These are phyloP conservation scores for Thelonectria rubi DNA, from an alignment of 2,329 filamentous ascomycete species.

Conservation along the genomic window DNA sequence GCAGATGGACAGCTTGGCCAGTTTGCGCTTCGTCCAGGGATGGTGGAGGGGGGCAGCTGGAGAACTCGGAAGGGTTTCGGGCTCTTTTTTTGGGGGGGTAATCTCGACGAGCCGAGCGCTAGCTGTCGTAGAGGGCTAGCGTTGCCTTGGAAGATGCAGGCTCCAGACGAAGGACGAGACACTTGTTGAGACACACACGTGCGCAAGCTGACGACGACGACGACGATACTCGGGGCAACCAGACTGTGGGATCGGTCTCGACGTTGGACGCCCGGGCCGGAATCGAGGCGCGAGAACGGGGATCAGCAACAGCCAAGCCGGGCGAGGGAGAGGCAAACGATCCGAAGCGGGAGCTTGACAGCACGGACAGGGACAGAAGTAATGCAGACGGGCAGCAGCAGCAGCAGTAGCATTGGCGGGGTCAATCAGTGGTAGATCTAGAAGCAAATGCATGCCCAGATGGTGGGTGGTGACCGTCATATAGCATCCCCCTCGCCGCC, in stretches of 20 bases:
- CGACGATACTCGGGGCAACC: neutral
- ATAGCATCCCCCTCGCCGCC: conserved; percentile 11
- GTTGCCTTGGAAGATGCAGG: conserved; percentile 14
- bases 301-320: neutral
- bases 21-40: conserved; percentile 5
- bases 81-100: neutral
- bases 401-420: neutral
- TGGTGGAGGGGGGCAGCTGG: conserved; percentile 17
- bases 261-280: neutral
- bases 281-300: neutral
- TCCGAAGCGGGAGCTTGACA: neutral
- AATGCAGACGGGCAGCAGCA: no score
- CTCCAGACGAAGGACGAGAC: conserved; percentile 14
- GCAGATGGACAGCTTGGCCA: conserved; percentile 18
- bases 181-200: conserved; percentile 22
- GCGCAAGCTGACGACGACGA: conserved; percentile 27
- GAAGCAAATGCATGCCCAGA: conserved; percentile 5
- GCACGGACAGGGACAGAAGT: neutral
- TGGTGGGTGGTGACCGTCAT: conserved; percentile 8
- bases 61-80: conserved; percentile 5
- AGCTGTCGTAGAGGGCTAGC: conserved; percentile 11
- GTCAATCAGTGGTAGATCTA: conserved; percentile 1
- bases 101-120: conserved; percentile 12
- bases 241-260: neutral
- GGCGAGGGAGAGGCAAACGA: neutral